Base-by-base conservation (phyloP, 495 filamentous ascomycete genomes). In the Terfezia boudieri region DNA sequence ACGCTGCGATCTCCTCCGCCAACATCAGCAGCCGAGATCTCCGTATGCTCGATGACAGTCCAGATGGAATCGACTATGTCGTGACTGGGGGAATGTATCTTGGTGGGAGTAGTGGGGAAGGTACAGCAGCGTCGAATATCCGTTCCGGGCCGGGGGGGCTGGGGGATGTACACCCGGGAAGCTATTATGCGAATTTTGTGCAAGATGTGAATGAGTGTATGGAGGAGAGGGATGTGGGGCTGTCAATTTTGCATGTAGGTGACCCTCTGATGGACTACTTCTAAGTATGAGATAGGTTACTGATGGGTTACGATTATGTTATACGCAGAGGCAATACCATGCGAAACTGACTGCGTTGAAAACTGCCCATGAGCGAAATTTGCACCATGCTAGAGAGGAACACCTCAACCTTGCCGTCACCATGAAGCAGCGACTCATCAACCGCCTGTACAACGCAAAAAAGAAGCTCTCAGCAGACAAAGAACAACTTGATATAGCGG, bases 121-220 rank as follows among this genome's bases (percentile, higher is more conserved):
- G 26, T 32, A 7, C 26, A 4, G 51, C 60, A 61, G 58, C 53
- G 53, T 69, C 53, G 53, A 46, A 46, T 20, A 20, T 20, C 12
- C 41, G 41, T 5, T n/a, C 67, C 65, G 51, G 67, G 59, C 43
- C 70, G 20, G 53, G 56, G 7, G 56, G 57, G 63, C 53, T 68
- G 10, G 75, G 74, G 36, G 72, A 83, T 65, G 78, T 22, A 7
- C n/a, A 51, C 4, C 49, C 83, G n/a, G 90, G 90, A 0, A 82
- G 75, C 58, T 78, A 77, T 62, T 93, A 92, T 63, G 71, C 78
- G 22, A 73, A 80, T 46, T 98, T 88, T 73, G 78, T 88, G 55
- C 75, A 84, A 57, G 76, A 86, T 54, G 73, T 94, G n/a, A 93
- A 96, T 60, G 79, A 88, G 67, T 74, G 80, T 1, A 79, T 90